Evolutionary conservation across 768 basidiomycete genomes (phyloP).

Genomic region (Suillus occidentalis): DNA sequence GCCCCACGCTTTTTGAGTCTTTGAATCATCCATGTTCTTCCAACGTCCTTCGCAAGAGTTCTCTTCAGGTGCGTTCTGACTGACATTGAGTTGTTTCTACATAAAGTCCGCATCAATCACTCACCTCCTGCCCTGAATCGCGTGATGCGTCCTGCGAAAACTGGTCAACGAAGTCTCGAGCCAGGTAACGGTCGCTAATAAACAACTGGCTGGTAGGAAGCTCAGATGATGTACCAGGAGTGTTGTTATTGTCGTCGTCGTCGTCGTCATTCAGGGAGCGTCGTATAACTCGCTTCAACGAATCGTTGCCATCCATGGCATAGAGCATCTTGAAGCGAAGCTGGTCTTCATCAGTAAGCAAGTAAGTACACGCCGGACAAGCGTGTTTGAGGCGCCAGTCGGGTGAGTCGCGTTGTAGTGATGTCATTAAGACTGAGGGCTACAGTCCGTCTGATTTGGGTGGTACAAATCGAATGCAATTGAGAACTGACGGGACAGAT

Average conservation of each 20-base stretch:
- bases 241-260: too few species aligned
- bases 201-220: background rate
- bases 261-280: too few species aligned
- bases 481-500: conserved; percentile 22
- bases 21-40: too few species aligned
- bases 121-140: too few species aligned
- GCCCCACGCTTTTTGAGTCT: too few species aligned
- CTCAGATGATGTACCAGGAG: too few species aligned
- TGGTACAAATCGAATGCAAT: conserved; percentile 28
- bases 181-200: background rate
- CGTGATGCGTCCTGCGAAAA: too few species aligned
- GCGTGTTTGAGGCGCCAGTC: conserved; percentile 11
- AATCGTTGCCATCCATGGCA: conserved; percentile 10
- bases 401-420: conserved; percentile 10
- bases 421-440: conserved; percentile 11
- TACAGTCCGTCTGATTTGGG: conserved; percentile 19
- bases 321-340: conserved; percentile 12
- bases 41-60: too few species aligned
- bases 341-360: background rate
- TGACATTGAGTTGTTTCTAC: conserved; percentile 10
- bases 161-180: conserved; percentile 10
- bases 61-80: too few species aligned
- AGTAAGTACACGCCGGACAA: conserved; percentile 12
- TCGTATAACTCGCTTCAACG: too few species aligned
- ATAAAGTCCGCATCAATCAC: too few species aligned